Base-by-base conservation (phyloP, 805 yeast species). In the Scheffersomyces amazonensis region DNA sequence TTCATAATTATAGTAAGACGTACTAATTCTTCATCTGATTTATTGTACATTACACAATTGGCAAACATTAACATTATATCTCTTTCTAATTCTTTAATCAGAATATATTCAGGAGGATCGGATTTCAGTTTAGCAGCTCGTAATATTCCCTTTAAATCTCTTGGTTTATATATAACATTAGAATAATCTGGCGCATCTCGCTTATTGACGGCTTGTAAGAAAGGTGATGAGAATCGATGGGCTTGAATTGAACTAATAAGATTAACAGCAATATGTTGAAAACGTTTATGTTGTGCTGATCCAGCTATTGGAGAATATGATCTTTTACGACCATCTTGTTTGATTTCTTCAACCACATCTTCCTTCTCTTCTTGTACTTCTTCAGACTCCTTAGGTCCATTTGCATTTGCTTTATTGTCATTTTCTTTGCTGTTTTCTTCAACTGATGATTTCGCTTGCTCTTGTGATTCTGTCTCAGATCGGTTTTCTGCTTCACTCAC, bases 41-140 rank as follows among this genome's bases (percentile, higher is more conserved):
- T 76, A 57, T 87, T 86, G 62, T 81, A 87, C 93, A 87, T 87
- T 13, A 86, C 74, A 13, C 91, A 87, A 57, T 87, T 87, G 36
- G 91, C 83, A 62, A 83, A 84, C 93, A 87, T 84, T 42, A 81
- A 65, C 64, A 81, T 72, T 31, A 87, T 66, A 44, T 83, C 87
- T 35, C 83, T 65, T 47, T 86, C 87, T 16, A 87, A 63, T 40
- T 81, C 80, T 24, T 72, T 67, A 30, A 86, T 73, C 38, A 73
- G 69, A 0, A 80, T 81, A 35, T 78, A 78, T 17, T 47, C 53
- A 1, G 69, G 64, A 6, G 56, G 52, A 10, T 54, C 58, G 1
- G 46, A 43, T 37, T 66, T 69, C 52, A 48, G 60, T 44, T 80
- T 80, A 20, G 86, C 71, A 47, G 68, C 71, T 32, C 71, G 69